These are phyloP conservation scores for Chlorociboria aeruginascens DNA, from an alignment of 495 filamentous ascomycete species.

Conservation along the genomic window DNA sequence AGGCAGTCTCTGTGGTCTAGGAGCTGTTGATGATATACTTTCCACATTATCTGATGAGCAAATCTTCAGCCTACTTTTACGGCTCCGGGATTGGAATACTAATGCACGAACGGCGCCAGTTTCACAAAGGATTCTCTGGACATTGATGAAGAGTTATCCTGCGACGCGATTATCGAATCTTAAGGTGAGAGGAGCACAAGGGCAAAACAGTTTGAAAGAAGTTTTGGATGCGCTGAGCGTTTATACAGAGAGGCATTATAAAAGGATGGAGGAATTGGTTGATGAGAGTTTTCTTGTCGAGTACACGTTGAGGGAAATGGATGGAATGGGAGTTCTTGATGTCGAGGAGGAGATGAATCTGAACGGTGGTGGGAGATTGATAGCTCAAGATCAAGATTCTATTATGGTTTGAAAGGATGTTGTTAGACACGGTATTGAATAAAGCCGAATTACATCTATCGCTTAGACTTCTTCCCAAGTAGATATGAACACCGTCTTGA, in stretches of 20 bases:
- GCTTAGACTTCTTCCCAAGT: no score
- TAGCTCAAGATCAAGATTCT: conserved; percentile 4
- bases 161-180: conserved; percentile 49
- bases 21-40: conserved; percentile 76
- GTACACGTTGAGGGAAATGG: conserved; percentile 90
- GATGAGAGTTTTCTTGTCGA: conserved; percentile 92
- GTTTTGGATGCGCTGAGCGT: conserved; percentile 69
- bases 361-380: not conserved
- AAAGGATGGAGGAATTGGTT: conserved; percentile 72
- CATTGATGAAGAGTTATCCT: conserved; percentile 66
- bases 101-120: conserved; percentile 78
- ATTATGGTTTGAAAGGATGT: conserved; percentile 7
- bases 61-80: conserved; percentile 62
- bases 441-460: no score
- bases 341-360: not conserved
- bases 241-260: conserved; percentile 89
- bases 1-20: conserved; percentile 56
- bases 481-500: no score
- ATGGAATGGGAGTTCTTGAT: conserved; percentile 16
- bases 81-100: conserved; percentile 92
- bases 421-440: no score
- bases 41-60: conserved; percentile 69
- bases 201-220: conserved; percentile 60
- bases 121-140: conserved; percentile 74
- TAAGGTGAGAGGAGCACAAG: conserved; percentile 48